A percentile compares a stretch with the other conserved stretches of the same genome.
These are phyloP conservation scores for Apiospora marii DNA, from an alignment of 2,329 filamentous ascomycete species.

Conservation along the genomic window DNA sequence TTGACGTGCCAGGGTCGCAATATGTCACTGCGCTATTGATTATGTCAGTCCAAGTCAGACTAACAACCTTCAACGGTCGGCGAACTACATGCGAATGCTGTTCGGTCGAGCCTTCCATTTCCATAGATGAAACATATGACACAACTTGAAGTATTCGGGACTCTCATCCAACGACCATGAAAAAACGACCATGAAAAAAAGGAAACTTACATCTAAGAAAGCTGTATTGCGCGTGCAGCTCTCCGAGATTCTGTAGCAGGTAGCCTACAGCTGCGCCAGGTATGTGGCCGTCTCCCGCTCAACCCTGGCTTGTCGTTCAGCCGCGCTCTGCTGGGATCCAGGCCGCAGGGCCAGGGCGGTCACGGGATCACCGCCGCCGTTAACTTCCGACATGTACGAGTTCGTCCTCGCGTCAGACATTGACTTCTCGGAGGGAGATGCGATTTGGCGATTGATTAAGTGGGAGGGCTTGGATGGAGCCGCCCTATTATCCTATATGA, in stretches of 20 bases:
- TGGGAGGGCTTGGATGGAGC: not conserved
- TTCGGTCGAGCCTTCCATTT: too few relatives aligned
- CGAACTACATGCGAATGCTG: too few relatives aligned
- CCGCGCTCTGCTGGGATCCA: not conserved
- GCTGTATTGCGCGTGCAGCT: too few relatives aligned
- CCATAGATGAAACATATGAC: too few relatives aligned
- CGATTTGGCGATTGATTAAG: not conserved
- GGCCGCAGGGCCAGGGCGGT: not conserved
- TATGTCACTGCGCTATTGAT: too few relatives aligned
- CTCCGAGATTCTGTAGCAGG: too few relatives aligned
- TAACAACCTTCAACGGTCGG: too few relatives aligned
- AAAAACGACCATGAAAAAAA: too few relatives aligned
- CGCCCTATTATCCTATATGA: not conserved
- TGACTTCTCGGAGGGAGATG: not conserved
- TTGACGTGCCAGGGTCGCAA: too few relatives aligned
- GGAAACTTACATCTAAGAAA: not conserved
- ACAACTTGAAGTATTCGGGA: too few relatives aligned
- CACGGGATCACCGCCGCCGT: not conserved
- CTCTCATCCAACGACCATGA: too few relatives aligned
- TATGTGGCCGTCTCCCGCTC: not conserved
- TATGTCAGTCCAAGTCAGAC: too few relatives aligned
- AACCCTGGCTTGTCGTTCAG: not conserved
- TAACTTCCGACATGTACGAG: not conserved
- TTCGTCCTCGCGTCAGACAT: not conserved
- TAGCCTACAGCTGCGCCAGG: not conserved